Conservation (phyloP, 2,329 filamentous ascomycete genomes). For the Aspergillus aculeatus region DNA sequence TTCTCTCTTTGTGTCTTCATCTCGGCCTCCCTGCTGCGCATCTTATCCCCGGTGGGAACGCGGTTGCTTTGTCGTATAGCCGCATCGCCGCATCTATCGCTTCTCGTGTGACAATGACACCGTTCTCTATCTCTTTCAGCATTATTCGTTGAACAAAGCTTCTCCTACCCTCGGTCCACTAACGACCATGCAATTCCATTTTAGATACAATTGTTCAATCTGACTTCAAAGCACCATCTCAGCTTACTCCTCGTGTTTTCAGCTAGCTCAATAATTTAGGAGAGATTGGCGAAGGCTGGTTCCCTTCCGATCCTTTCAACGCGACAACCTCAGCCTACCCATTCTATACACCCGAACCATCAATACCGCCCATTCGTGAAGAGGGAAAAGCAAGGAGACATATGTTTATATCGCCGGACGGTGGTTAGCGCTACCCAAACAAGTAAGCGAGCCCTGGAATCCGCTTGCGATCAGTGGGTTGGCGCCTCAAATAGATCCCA, state of each 20-base stretch:
- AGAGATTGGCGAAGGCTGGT: conserved; percentile 26
- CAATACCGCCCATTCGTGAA: neutral
- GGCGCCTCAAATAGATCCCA: neutral
- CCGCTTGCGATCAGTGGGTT: neutral
- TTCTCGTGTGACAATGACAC: neutral
- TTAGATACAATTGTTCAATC: conserved; percentile 15
- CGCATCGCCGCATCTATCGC: neutral
- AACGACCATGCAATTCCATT: conserved; percentile 11
- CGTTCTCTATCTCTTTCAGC: neutral
- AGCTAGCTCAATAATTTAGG: conserved; percentile 2
- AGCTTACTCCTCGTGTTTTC: neutral
- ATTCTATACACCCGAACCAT: neutral
- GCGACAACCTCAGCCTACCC: neutral
- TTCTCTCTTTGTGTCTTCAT: neutral
- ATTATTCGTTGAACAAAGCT: neutral
- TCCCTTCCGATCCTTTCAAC: conserved; percentile 21
- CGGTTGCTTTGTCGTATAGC: neutral
- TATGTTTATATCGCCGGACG: neutral
- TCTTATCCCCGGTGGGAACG: conserved; percentile 2
- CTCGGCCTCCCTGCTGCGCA: neutral
- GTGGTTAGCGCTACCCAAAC: neutral
- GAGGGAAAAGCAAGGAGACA: neutral
- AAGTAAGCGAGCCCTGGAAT: neutral
- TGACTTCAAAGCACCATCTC: neutral
- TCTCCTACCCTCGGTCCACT: conserved; percentile 13